Evolutionary conservation across 805 yeast genomes (phyloP).

Genomic region (Zygoascus bituminiphila): DNA sequence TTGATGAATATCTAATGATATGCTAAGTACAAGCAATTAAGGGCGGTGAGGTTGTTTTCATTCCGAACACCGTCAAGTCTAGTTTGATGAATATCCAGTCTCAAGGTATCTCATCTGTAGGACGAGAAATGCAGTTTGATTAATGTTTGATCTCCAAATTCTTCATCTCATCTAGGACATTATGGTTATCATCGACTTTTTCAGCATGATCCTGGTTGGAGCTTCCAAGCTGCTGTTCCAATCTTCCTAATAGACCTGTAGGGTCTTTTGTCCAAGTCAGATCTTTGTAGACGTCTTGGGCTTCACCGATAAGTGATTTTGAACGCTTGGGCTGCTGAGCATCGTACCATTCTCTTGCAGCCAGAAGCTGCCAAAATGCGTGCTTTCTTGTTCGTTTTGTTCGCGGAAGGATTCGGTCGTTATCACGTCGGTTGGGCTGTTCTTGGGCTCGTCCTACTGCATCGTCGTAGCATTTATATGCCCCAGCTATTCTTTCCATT

Average conservation of each 20-base stretch:
- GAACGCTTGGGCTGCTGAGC: conserved; percentile 16
- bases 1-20: not conserved
- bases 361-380: conserved; percentile 64
- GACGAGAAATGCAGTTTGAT: too few species aligned
- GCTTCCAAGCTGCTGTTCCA: conserved; percentile 2
- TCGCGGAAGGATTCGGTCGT: not conserved
- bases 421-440: not conserved
- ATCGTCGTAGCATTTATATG: conserved; percentile 33
- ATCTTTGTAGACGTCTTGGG: conserved; percentile 18
- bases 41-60: too few species aligned
- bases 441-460: conserved; percentile 1
- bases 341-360: conserved; percentile 63
- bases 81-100: not conserved
- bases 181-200: too few species aligned
- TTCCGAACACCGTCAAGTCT: too few species aligned
- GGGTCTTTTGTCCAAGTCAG: conserved; percentile 17
- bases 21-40: too few species aligned
- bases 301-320: conserved; percentile 10
- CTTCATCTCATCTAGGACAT: too few species aligned
- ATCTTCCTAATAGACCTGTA: conserved; percentile 13
- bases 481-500: conserved; percentile 47
- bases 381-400: conserved; percentile 62
- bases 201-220: too few species aligned
- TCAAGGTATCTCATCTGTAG: too few species aligned
- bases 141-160: too few species aligned